A percentile compares a stretch with the other conserved stretches of the same genome.
These are phyloP conservation scores for Decorospora gaudefroyi DNA, from an alignment of 2,329 filamentous ascomycete genomes.

Conservation along the genomic window DNA sequence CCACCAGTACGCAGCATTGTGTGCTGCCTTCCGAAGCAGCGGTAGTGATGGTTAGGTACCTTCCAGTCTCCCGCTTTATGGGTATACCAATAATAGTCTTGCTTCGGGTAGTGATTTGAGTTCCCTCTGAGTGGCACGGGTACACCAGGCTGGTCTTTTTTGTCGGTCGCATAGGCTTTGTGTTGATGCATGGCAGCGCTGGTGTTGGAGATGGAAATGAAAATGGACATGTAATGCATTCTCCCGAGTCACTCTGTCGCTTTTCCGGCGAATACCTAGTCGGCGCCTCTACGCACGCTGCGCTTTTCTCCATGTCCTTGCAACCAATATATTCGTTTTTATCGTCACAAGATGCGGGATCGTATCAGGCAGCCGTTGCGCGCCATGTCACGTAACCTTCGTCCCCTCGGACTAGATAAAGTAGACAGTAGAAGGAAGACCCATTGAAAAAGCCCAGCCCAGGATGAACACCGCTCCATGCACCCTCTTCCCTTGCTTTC, in stretches of 20 bases:
- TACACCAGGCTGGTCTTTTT: conserved; percentile 1
- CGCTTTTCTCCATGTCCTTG: conserved; percentile 29
- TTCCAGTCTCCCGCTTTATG: conserved; percentile 18
- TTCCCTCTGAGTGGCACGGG: not conserved
- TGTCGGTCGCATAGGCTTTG: not conserved
- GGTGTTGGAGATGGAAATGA: conserved; percentile 12
- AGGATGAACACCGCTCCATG: conserved; percentile 47
- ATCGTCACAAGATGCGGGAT: conserved; percentile 46
- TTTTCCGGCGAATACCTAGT: not conserved
- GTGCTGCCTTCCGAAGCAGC: conserved; percentile 91
- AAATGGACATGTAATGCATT: too few species aligned
- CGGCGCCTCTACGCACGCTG: not conserved
- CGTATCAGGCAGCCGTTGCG: conserved; percentile 36
- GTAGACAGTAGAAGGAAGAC: conserved; percentile 30
- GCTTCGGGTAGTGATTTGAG: too few species aligned
- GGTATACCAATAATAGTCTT: conserved; percentile 11
- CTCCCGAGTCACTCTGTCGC: conserved; percentile 3
- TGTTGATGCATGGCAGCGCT: conserved; percentile 23
- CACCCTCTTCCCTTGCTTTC: conserved; percentile 23
- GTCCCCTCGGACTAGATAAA: conserved; percentile 27
- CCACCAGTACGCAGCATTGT: conserved; percentile 93
- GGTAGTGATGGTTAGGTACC: conserved; percentile 75
- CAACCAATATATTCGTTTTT: conserved; percentile 49
- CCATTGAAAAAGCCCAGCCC: conserved; percentile 47
- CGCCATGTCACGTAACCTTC: conserved; percentile 35